These are phyloP conservation scores for Suillus ampliporus DNA, from an alignment of 768 basidiomycete genomes.

Conservation along the genomic window DNA sequence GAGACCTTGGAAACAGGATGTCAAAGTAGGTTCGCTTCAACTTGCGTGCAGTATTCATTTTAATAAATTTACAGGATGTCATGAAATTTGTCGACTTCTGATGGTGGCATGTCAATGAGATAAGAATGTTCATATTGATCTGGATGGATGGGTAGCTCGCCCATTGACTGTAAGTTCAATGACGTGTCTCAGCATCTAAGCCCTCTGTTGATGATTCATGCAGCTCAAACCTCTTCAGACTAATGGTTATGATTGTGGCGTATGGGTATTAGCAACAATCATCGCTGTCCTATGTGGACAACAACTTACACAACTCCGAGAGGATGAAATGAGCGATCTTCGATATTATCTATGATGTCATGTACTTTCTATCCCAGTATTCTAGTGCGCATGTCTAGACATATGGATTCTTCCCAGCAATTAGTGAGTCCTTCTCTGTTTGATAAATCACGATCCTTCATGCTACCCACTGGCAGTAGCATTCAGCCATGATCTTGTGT, in stretches of 20 bases:
- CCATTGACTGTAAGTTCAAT: not conserved
- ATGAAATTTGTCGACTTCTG: slow-evolving; percentile 10
- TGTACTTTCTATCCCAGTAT: not conserved
- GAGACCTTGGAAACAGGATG: slow-evolving; percentile 11
- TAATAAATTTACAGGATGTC: not conserved
- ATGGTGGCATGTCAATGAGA: slow-evolving; percentile 3
- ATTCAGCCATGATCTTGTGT: too few species aligned
- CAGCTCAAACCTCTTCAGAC: slow-evolving; percentile 16
- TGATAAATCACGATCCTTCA: too few species aligned
- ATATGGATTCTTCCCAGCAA: not conserved
- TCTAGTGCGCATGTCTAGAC: not conserved
- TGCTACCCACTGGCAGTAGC: not conserved
- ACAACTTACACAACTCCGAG: slow-evolving; percentile 12
- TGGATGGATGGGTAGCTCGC: slow-evolving; percentile 6
- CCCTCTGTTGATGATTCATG: not conserved
- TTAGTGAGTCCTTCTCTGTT: too few species aligned
- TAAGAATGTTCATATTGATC: slow-evolving; percentile 8
- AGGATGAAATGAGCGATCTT: slow-evolving; percentile 6
- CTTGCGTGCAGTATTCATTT: not conserved
- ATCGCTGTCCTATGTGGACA: slow-evolving; percentile 25
- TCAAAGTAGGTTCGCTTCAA: not conserved
- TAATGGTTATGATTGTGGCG: slow-evolving; percentile 29
- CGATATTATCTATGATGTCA: not conserved
- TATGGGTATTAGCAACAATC: slow-evolving; percentile 33
- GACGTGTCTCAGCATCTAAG: not conserved